Evolutionary conservation across 306 rosid species (phyloP).

Genomic region (Dryas alaskensis): DNA sequence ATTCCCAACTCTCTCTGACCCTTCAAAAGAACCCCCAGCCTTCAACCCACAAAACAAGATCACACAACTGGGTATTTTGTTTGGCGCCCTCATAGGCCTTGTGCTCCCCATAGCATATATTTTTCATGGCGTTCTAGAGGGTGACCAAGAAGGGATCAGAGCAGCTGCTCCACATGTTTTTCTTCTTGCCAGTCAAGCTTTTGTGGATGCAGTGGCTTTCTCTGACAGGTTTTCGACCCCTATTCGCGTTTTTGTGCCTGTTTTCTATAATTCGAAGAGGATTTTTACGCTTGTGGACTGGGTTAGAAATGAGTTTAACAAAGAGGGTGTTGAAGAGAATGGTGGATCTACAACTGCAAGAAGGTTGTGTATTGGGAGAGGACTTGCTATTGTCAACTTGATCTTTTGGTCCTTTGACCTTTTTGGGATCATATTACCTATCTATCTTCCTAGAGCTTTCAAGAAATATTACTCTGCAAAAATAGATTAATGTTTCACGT

Average conservation of each 20-base stretch:
- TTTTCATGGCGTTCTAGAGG: slow-evolving; percentile 53
- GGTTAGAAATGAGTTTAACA: slow-evolving; percentile 58
- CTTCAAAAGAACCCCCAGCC: slow-evolving; percentile 34
- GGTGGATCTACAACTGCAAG: slow-evolving; percentile 9
- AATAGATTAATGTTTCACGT: background rate
- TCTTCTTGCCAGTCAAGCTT: slow-evolving; percentile 68
- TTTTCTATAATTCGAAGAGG: slow-evolving; percentile 59
- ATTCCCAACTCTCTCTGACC: slow-evolving; percentile 42
- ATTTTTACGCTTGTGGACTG: slow-evolving; percentile 60
- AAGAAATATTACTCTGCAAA: slow-evolving; percentile 48
- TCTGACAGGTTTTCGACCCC: slow-evolving; percentile 55
- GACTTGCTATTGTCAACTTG: slow-evolving; percentile 73
- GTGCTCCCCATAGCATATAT: slow-evolving; percentile 61
- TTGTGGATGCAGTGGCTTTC: slow-evolving; percentile 69
- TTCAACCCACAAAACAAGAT: slow-evolving; percentile 41
- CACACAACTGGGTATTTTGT: slow-evolving; percentile 34
- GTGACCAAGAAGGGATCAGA: slow-evolving; percentile 67
- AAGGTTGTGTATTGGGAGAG: slow-evolving; percentile 53
- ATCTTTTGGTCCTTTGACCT: slow-evolving; percentile 75
- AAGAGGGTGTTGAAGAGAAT: slow-evolving; percentile 24
- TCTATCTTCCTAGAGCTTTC: slow-evolving; percentile 80
- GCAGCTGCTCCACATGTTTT: slow-evolving; percentile 83
- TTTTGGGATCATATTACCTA: slow-evolving; percentile 75
- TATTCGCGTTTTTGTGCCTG: slow-evolving; percentile 66
- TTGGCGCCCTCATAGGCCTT: slow-evolving; percentile 60